Evolutionary conservation across 176 grass and related monocot genomes (phyloP).

Genomic region (Thalia dealbata): DNA sequence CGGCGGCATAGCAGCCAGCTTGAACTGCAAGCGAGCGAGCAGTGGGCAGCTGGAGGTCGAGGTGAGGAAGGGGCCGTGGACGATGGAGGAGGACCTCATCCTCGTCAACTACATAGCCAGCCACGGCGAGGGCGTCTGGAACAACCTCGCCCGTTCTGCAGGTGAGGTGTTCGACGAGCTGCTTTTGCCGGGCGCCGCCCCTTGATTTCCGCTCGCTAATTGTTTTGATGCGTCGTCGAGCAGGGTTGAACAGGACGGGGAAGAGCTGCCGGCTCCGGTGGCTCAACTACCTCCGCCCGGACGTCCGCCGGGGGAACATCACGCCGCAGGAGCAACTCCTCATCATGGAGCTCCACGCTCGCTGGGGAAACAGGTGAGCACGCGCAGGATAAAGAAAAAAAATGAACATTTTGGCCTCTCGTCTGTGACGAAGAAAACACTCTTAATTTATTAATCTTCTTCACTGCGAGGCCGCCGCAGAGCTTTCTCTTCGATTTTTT

Average conservation of each 20-base stretch:
- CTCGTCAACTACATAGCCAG: conserved; percentile 40
- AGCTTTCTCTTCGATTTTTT: no score
- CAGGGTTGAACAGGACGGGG: conserved; percentile 66
- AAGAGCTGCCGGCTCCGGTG: conserved; percentile 65
- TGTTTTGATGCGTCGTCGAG: background rate
- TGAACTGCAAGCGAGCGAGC: conserved; percentile 1
- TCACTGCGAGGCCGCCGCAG: no score
- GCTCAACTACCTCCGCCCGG: conserved; percentile 63
- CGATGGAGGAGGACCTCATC: conserved; percentile 49
- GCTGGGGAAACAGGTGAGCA: conserved; percentile 61
- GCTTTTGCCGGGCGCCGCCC: no score
- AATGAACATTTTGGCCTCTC: no score
- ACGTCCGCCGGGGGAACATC: conserved; percentile 48
- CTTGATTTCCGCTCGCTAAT: no score
- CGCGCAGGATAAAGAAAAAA: no score
- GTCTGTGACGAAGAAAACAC: no score
- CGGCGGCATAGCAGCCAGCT: background rate
- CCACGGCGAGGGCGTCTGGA: conserved; percentile 51
- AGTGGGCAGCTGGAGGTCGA: conserved; percentile 18
- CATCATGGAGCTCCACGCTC: conserved; percentile 43
- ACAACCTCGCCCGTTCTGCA: conserved; percentile 36
- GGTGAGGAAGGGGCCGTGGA: conserved; percentile 57
- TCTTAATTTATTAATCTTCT: no score
- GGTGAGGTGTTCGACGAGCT: conserved; percentile 5
- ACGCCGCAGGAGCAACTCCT: conserved; percentile 43